Conservation (phyloP, 2,329 filamentous ascomycete species). For the Ophiostoma tasmaniense region DNA sequence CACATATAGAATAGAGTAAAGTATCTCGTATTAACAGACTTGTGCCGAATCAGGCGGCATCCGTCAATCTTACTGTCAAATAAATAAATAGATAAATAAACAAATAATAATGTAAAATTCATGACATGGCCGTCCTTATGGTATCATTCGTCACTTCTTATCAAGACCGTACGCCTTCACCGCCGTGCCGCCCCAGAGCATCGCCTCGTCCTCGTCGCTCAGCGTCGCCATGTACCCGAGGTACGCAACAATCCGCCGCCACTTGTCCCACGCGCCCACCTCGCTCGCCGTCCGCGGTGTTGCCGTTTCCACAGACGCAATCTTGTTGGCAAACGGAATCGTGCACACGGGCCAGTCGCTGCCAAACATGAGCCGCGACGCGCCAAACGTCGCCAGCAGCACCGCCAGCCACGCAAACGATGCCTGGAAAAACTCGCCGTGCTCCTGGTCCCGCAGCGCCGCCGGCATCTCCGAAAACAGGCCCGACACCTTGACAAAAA, state of each 20-base stretch:
- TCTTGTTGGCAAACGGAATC: constrained; percentile 38
- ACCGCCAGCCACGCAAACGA: constrained; percentile 64
- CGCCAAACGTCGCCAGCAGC: constrained; percentile 63
- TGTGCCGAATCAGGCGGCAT: too few relatives aligned
- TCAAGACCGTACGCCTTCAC: constrained; percentile 57
- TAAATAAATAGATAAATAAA: too few relatives aligned
- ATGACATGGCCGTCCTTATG: neutral
- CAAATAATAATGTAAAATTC: too few relatives aligned
- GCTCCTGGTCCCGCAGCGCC: constrained; percentile 38
- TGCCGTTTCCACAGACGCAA: neutral
- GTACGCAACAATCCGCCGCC: constrained; percentile 61
- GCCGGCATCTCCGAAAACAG: constrained; percentile 70
- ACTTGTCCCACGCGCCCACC: constrained; percentile 59
- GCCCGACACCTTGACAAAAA: constrained; percentile 91
- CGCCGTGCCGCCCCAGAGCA: constrained; percentile 67
- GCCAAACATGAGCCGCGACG: constrained; percentile 73
- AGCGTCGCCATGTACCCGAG: constrained; percentile 57
- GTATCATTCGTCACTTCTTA: constrained; percentile 6
- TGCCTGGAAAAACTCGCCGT: constrained; percentile 52
- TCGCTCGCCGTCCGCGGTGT: constrained; percentile 32
- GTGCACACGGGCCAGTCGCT: constrained; percentile 94
- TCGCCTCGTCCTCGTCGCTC: constrained; percentile 50
- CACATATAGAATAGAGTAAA: neutral
- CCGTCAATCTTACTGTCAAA: too few relatives aligned
- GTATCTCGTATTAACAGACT: too few relatives aligned